Percentiles rank a stretch among this genome's conserved stretches.
These are phyloP conservation scores for Delonix regia DNA, from an alignment of 306 rosid species.

Conservation along the genomic window DNA sequence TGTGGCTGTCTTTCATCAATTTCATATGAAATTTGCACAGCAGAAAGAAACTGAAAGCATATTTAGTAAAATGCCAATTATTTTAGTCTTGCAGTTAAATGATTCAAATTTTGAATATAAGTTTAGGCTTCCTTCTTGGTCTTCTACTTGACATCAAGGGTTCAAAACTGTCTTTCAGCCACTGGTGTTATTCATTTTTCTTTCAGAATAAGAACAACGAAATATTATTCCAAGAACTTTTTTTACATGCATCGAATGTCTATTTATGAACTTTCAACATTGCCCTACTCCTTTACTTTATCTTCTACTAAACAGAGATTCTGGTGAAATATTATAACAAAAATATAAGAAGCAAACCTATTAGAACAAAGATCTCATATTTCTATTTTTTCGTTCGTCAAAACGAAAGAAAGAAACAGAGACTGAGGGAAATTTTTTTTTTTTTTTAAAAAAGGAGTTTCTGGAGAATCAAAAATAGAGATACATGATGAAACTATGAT, in stretches of 20 bases:
- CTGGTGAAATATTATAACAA: slow-evolving; percentile 45
- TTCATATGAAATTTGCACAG: neutral
- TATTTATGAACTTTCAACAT: slow-evolving; percentile 34
- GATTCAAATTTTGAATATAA: neutral
- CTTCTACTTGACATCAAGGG: neutral
- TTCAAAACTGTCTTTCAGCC: neutral
- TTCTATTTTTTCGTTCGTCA: slow-evolving; percentile 17
- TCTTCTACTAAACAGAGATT: slow-evolving; percentile 45
- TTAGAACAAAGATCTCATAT: slow-evolving; percentile 29
- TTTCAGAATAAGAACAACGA: neutral
- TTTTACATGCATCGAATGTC: slow-evolving; percentile 37
- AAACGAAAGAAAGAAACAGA: neutral
- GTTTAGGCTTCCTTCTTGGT: too few relatives aligned
- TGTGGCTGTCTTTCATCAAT: neutral
- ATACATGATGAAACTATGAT: slow-evolving; percentile 34
- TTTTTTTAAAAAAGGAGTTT: neutral
- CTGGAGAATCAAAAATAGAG: neutral
- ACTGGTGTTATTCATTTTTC: neutral
- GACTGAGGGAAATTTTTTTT: accelerated
- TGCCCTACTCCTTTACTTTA: slow-evolving; percentile 43
- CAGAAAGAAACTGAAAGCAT: neutral
- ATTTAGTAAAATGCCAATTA: too few relatives aligned
- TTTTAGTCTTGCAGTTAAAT: neutral
- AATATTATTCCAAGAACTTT: slow-evolving; percentile 26
- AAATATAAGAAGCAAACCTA: slow-evolving; percentile 4